phyloP scores from a whole-genome alignment of 306 rosid species.

The Rubus parviflorus region DNA sequence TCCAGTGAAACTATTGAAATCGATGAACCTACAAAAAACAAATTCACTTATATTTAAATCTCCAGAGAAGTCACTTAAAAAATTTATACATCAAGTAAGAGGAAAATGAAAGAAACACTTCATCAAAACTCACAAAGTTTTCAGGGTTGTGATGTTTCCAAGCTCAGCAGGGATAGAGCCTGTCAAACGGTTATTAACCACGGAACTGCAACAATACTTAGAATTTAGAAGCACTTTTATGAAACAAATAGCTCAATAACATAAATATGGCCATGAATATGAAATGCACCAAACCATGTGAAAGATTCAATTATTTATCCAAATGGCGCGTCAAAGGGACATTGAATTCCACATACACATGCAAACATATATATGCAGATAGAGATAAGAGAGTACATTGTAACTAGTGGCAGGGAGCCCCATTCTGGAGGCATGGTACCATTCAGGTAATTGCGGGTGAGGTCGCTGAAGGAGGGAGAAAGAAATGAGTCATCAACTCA shows the following conservation, averaged over 20 bases:
- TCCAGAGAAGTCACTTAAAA: neutral
- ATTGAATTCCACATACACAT: neutral
- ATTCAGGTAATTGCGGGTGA: slow-evolving; percentile 35
- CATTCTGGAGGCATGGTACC: slow-evolving; percentile 39
- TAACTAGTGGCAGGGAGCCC: slow-evolving; percentile 22
- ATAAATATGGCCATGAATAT: neutral
- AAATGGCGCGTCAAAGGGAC: neutral
- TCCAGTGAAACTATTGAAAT: slow-evolving; percentile 64
- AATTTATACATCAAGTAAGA: neutral
- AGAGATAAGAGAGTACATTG: neutral
- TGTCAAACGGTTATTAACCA: slow-evolving; percentile 51
- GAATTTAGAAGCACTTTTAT: neutral
- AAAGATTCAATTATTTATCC: neutral
- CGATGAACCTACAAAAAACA: slow-evolving; percentile 44
- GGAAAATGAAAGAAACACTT: neutral
- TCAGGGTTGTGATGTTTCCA: slow-evolving; percentile 57
- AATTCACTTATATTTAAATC: slow-evolving; percentile 1
- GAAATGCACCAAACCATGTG: neutral
- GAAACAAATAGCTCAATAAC: neutral
- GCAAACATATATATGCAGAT: neutral
- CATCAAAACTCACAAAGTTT: slow-evolving; percentile 60
- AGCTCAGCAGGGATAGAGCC: slow-evolving; percentile 70
- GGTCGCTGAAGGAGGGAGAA: slow-evolving; percentile 31
- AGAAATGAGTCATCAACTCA: neutral
- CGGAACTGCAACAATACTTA: slow-evolving; percentile 40